Conservation (phyloP, 2,329 filamentous ascomycete genomes). For the Talaromyces albobiverticillius region DNA sequence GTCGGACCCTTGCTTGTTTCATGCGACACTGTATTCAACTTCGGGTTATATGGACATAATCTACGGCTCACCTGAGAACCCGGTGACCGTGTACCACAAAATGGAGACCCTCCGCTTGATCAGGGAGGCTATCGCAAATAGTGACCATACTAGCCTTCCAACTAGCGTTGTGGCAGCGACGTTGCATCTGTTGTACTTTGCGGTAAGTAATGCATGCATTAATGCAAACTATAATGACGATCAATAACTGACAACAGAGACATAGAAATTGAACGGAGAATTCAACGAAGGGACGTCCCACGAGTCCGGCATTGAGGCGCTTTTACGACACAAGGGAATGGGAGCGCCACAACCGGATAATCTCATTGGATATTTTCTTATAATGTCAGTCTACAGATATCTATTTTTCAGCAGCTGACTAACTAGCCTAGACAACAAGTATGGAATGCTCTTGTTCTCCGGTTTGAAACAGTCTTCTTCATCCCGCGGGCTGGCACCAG, state of each 20-base stretch:
- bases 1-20: constrained; percentile 8
- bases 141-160: not conserved
- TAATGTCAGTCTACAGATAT: constrained; percentile 2
- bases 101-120: constrained; percentile 4
- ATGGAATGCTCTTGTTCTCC: constrained; percentile 12
- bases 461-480: constrained; percentile 1
- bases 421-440: constrained; percentile 4
- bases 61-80: not conserved
- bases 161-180: not conserved
- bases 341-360: constrained; percentile 4
- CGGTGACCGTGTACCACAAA: constrained; percentile 6
- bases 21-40: constrained; percentile 9
- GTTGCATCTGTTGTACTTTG: constrained; percentile 7
- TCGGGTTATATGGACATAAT: constrained; percentile 4
- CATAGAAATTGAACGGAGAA: constrained; percentile 10
- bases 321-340: constrained; percentile 10
- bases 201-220: constrained; percentile 3
- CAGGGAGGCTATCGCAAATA: constrained; percentile 2
- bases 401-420: not conserved
- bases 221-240: not conserved
- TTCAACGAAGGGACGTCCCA: constrained; percentile 6
- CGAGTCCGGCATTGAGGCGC: constrained; percentile 9
- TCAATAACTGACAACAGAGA: not conserved
- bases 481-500: not conserved
- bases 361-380: constrained; percentile 13